Conservation (phyloP, 805 yeast genomes). For the Candida broadrunensis region DNA sequence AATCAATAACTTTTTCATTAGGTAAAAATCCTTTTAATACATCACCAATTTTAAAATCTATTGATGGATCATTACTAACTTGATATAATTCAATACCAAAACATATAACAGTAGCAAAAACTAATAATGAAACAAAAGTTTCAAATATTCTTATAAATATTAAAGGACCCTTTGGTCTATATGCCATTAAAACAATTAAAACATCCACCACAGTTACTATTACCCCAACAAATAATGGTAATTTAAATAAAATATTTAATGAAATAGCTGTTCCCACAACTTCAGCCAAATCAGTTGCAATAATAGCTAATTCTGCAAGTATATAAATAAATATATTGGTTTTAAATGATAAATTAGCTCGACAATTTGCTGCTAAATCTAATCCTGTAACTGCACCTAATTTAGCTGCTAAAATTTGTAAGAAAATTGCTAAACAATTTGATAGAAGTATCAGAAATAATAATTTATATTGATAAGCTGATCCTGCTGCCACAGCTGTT, state of each 20-base stretch:
- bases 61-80: conserved; percentile 50
- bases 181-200: conserved; percentile 79
- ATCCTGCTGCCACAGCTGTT: conserved; percentile 92
- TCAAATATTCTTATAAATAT: conserved; percentile 77
- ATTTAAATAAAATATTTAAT: conserved; percentile 71
- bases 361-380: conserved; percentile 85
- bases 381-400: conserved; percentile 93
- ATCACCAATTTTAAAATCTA: conserved; percentile 43
- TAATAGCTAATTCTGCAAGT: conserved; percentile 85
- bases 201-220: conserved; percentile 84
- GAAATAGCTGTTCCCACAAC: conserved; percentile 98
- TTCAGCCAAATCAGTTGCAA: conserved; percentile 95
- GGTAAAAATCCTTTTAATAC: conserved; percentile 50
- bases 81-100: conserved; percentile 75
- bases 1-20: conserved; percentile 39
- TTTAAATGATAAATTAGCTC: conserved; percentile 63
- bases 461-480: conserved; percentile 75
- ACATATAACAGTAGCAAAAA: conserved; percentile 79
- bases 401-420: conserved; percentile 82
- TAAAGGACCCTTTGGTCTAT: conserved; percentile 81
- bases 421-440: conserved; percentile 80
- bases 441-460: conserved; percentile 76
- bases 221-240: conserved; percentile 84
- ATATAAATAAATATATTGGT: conserved; percentile 63
- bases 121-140: conserved; percentile 72